Evolutionary conservation across 768 basidiomycete genomes (phyloP).

Genomic region (Termitomyces bulborhizus): DNA sequence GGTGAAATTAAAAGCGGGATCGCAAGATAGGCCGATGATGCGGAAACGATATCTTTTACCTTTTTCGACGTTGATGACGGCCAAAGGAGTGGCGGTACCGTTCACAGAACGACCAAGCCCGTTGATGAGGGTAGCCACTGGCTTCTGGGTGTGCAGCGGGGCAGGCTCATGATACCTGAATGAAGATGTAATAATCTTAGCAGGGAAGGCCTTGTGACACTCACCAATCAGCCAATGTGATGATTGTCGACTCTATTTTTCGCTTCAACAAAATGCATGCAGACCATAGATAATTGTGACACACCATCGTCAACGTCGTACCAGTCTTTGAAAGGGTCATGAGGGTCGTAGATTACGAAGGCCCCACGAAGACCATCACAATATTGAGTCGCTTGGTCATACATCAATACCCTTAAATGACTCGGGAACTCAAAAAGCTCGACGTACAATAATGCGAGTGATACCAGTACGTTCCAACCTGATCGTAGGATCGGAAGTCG

Average conservation of each 20-base stretch:
- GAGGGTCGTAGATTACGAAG: slow-evolving; percentile 3
- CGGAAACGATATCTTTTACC: slow-evolving; percentile 6
- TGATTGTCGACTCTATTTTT: slow-evolving; percentile 3
- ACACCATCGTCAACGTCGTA: slow-evolving; percentile 3
- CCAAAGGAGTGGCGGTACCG: background rate
- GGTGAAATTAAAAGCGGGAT: slow-evolving; percentile 3
- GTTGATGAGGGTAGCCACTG: slow-evolving; percentile 1
- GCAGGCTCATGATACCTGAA: slow-evolving; percentile 7
- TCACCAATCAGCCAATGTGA: slow-evolving; percentile 3
- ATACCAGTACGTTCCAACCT: slow-evolving; percentile 6
- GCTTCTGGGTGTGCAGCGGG: background rate
- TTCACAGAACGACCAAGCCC: slow-evolving; percentile 4
- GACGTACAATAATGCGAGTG: slow-evolving; percentile 4
- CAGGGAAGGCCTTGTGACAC: background rate
- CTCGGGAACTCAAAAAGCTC: too few relatives aligned
- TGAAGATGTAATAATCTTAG: background rate
- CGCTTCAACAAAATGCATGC: background rate
- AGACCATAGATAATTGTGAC: background rate
- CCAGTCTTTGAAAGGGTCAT: background rate
- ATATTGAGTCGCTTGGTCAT: background rate
- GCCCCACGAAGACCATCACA: slow-evolving; percentile 6
- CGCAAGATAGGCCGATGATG: slow-evolving; percentile 5
- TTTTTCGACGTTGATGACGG: slow-evolving; percentile 4
- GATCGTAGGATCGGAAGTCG: background rate
- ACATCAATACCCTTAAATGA: background rate